Evolutionary conservation across 2,329 filamentous ascomycete genomes (phyloP).

Genomic region (Dothiorella sarmentorum): DNA sequence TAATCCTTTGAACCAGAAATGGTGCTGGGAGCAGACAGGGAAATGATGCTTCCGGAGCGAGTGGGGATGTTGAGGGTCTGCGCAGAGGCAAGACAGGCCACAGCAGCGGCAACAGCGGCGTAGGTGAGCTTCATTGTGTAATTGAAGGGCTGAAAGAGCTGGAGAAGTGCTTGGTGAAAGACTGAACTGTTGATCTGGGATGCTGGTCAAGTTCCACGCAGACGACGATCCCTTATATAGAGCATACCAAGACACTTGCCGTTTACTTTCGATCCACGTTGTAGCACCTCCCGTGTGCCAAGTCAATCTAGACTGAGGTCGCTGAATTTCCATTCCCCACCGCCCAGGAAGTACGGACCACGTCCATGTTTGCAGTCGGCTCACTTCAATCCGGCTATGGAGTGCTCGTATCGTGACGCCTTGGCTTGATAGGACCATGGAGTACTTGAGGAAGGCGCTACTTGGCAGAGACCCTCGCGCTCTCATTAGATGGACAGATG

Average conservation of each 20-base stretch:
- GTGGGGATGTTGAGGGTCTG: slow-evolving; percentile 34
- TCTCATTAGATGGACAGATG: neutral
- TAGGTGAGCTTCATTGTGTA: slow-evolving; percentile 25
- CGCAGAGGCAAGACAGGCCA: slow-evolving; percentile 28
- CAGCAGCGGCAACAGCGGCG: slow-evolving; percentile 24
- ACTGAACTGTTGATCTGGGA: slow-evolving; percentile 17
- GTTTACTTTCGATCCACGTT: neutral
- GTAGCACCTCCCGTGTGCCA: neutral
- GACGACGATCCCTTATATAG: neutral
- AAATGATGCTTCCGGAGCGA: slow-evolving; percentile 27
- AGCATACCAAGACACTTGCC: neutral
- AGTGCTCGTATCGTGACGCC: neutral
- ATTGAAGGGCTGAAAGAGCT: slow-evolving; percentile 7
- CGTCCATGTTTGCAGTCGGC: neutral
- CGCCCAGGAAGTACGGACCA: too few relatives aligned
- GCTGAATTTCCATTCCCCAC: too few relatives aligned
- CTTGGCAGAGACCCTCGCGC: neutral
- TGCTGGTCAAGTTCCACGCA: neutral
- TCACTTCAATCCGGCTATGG: neutral
- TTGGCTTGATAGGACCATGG: neutral
- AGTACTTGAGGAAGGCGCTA: neutral
- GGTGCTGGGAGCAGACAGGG: slow-evolving; percentile 27
- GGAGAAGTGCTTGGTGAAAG: slow-evolving; percentile 26
- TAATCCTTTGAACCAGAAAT: slow-evolving; percentile 21
- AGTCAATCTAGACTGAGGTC: neutral